These are phyloP conservation scores for Pleurotus sapidus DNA, from an alignment of 768 basidiomycete genomes.

Conservation along the genomic window DNA sequence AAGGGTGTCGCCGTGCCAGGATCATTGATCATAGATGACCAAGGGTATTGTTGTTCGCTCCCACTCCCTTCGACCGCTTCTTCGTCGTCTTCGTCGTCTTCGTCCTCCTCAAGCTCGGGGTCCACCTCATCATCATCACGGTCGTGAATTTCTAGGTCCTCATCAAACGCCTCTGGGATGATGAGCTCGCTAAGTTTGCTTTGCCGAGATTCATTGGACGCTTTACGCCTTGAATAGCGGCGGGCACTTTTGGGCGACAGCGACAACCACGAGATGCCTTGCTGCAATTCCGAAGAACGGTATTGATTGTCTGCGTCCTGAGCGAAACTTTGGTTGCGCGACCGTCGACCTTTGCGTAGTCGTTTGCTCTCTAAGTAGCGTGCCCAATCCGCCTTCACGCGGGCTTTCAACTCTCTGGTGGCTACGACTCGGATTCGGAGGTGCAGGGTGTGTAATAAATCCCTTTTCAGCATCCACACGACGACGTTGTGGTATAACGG, in stretches of 20 bases:
- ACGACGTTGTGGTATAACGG: slow-evolving; percentile 79
- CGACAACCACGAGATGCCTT: slow-evolving; percentile 43
- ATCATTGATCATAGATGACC: slow-evolving; percentile 73
- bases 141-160: slow-evolving; percentile 23
- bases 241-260: slow-evolving; percentile 54
- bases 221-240: slow-evolving; percentile 39
- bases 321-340: slow-evolving; percentile 12
- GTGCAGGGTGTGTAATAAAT: slow-evolving; percentile 82
- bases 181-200: slow-evolving; percentile 37
- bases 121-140: slow-evolving; percentile 11
- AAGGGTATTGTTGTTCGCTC: slow-evolving; percentile 42
- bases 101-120: slow-evolving; percentile 29
- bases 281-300: slow-evolving; percentile 14
- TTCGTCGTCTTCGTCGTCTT: slow-evolving; percentile 43
- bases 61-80: slow-evolving; percentile 38
- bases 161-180: slow-evolving; percentile 21
- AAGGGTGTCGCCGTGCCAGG: slow-evolving; percentile 78
- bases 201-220: slow-evolving; percentile 43
- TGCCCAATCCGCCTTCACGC: slow-evolving; percentile 50
- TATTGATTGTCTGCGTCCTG: slow-evolving; percentile 18
- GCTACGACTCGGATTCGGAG: slow-evolving; percentile 84
- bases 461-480: slow-evolving; percentile 87
- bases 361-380: slow-evolving; percentile 12
- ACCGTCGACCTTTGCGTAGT: not conserved
- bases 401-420: slow-evolving; percentile 68